Base-by-base conservation (phyloP, 2,329 filamentous ascomycete genomes). In the Penicillium digitatum region DNA sequence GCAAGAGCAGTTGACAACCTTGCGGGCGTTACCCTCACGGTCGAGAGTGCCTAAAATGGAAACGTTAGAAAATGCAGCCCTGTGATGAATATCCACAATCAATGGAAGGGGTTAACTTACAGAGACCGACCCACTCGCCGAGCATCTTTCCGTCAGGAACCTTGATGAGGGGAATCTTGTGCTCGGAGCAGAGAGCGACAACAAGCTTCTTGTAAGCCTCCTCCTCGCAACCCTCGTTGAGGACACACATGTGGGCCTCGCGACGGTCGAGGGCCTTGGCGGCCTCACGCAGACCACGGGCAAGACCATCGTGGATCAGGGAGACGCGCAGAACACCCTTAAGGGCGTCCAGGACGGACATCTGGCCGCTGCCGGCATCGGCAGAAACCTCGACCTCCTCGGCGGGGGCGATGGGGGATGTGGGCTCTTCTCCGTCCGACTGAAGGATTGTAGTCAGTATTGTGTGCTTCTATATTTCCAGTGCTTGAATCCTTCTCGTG, bases 351-450 rank as follows among this genome's bases (percentile, higher is more conserved):
- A 96, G 87, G 73, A 97, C 92, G 76, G 89, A 92, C 92, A 99
- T 97, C 84, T 90, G 72, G 65, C 77, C 75, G 74, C 82, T 82
- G 77, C 86, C 78, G 76, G 87, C 88, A 82, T 96, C 92, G 79
- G 89, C 91, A 76, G 88, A 88, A 77, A 96, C 91, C 82, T 97
- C 93, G 80, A 97, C 92, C 84, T 96, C 94, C 72, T 87, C 84
- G 73, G 82, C 91, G 76, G 89, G 88, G 62, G 75, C 78, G 69
- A 80, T 76, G 80, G 89, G 71, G 71, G 87, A 86, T 80, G 85
- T 88, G 81, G 87, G 91, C 88, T 97, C 93, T 96, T 97, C 94
- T 97, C 93, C 93, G 91, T 97, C 93, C 91, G 93, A 97, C 94
- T 96, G 45, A 27, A 34, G 34, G 9, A 32, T 34, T 20, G 1